Base-by-base conservation (phyloP, 805 yeast genomes). In the Wickerhamomyces mucosus region DNA sequence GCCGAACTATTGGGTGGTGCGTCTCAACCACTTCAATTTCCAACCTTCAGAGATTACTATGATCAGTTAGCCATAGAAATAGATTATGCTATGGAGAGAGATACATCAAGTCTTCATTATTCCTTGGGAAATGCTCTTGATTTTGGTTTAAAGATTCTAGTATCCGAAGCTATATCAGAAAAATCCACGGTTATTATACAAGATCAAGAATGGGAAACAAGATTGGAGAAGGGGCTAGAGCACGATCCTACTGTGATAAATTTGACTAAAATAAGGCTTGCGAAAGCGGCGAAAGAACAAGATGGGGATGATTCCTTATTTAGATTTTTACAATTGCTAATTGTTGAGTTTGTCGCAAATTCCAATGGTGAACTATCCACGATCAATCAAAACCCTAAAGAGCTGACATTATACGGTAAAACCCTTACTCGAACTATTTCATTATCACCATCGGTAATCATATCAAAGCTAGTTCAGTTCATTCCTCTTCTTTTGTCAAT, bases 161-260 rank as follows among this genome's bases (percentile, higher is more conserved):
- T 78, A 1, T 78, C 82, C 69, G 71, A 80, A 38, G 70, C 92
- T 0, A 55, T 73, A 2, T 43, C 48, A n/a, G 70, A 61, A 0
- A 58, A 65, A 12, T 41, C 53, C 0, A 75, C 86, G 0, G 75
- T 77, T 2, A 51, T 83, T 28, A 71, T 70, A 0, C 57, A 67
- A 15, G 95, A 85, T 49, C 79, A 78, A 39, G 78, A 79, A 31
- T 85, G 95, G 95, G 58, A 62, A 4, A 56, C 69, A 0, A 64
- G 89, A 45, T 44, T 82, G 17, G 84, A 78, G 8, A 81, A 73
- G 36, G 82, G 89, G 0, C 31, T 82, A 9, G 78, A 72, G 25
- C 56, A 68, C 26, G 94, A 85, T 46, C 62, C 62, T 0, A 48
- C 43, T 3, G 82, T 80, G 1, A 59, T 61, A n/a, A 12, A 28